These are phyloP conservation scores for Ogataea degrootiae DNA, from an alignment of 805 yeast species.

Conservation along the genomic window DNA sequence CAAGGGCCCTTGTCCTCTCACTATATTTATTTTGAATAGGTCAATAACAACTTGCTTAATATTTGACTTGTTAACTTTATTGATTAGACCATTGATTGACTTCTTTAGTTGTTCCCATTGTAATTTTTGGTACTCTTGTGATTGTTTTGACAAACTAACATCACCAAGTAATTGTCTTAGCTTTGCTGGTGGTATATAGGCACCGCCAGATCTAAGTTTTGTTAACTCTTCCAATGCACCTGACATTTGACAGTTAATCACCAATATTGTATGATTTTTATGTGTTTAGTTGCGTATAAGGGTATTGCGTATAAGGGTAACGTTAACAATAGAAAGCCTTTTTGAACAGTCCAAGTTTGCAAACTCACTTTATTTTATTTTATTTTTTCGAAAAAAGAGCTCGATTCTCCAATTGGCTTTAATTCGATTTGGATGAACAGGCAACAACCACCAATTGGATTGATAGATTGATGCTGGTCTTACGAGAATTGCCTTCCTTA, in stretches of 20 bases:
- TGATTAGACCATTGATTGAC: slow-evolving; percentile 43
- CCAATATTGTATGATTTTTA: too few relatives aligned
- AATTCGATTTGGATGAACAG: too few relatives aligned
- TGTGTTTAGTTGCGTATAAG: too few relatives aligned
- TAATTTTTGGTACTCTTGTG: slow-evolving; percentile 42
- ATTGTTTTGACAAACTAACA: slow-evolving; percentile 11
- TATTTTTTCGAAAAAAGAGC: too few relatives aligned
- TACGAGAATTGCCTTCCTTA: too few relatives aligned
- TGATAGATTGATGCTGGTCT: too few relatives aligned
- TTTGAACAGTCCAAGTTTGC: too few relatives aligned
- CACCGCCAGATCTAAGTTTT: slow-evolving; percentile 39
- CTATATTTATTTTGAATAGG: slow-evolving; percentile 53
- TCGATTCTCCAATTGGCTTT: too few relatives aligned
- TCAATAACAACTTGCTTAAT: slow-evolving; percentile 43
- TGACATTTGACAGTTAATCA: slow-evolving; percentile 6
- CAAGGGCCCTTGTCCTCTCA: slow-evolving; percentile 57
- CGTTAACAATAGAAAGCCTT: too few relatives aligned
- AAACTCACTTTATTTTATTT: too few relatives aligned
- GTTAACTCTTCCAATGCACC: slow-evolving; percentile 31
- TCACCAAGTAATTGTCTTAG: slow-evolving; percentile 37
- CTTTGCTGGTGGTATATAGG: slow-evolving; percentile 52
- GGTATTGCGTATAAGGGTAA: too few relatives aligned
- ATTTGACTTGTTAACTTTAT: slow-evolving; percentile 41
- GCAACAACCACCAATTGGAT: too few relatives aligned
- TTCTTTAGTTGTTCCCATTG: slow-evolving; percentile 54